Evolutionary conservation across 2,329 filamentous ascomycete genomes (phyloP), one percentile per base, ranked within the genome.

Genomic region (Pyricularia grisea): DNA sequence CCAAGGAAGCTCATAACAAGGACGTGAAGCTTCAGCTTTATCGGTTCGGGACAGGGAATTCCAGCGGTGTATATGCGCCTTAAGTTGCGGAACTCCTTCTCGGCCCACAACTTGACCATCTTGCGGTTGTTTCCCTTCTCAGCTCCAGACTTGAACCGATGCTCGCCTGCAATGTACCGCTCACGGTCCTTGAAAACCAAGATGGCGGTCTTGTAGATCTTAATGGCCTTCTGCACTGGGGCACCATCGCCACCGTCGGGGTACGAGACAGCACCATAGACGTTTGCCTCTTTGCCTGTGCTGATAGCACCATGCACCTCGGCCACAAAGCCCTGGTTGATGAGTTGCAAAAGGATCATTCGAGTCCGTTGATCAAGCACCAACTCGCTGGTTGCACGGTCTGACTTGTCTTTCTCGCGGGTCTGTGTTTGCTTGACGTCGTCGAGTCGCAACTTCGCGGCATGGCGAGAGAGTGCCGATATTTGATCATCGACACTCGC

Each of bases 181-280:
- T 97, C 94, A 70, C 95, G 88, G 80, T 99, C 95, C 81, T 98
- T 98, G 88, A 99, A 99, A 28, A 96, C 93, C 36, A 99, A 83
- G 72, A 99, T 99, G 68, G 92, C 92, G 9, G 95, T 99, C 85
- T 99, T 99, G 87, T 99, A 99, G 67, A 99, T 92, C 81, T 99
- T 99, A 83, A 98, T 93, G 14, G 95, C 95, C 66, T 93, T 88
- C 75, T 97, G 92, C 0, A 89, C 80, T 0, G 87, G 81, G 25
- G 84, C 80, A 58, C 83, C 82, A 58, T 83, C 83, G 27, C 77
- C 80, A 11, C 86, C 84, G 7, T 88, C 82, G 0, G 83, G 81
- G 67, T 87, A 82, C 3, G 88, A 86, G 12, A 97, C 85, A 23
- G 94, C 93, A 72, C 96, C 93, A 80, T 99, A 99, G 30, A 99